Percentiles rank a stretch among this genome's conserved stretches.
Evolutionary conservation across 179 eudicot species (phyloP).

Genomic region (Spinacia oleracea): DNA sequence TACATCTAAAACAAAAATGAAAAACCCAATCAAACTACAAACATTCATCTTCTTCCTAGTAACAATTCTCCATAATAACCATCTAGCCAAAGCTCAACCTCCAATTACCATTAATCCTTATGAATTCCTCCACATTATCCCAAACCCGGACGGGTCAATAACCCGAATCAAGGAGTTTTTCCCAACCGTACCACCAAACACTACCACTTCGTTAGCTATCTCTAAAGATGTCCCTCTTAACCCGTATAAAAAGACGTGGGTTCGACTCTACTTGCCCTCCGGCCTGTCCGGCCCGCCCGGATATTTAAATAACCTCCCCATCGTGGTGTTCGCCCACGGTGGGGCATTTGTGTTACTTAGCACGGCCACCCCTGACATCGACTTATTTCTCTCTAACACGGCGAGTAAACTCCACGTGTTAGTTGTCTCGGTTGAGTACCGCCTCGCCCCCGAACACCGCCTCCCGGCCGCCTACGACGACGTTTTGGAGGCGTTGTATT

Average conservation of each 20-base stretch:
- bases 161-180: constrained; percentile 22
- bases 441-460: constrained; percentile 56
- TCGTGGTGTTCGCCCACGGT: constrained; percentile 47
- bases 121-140: constrained; percentile 2
- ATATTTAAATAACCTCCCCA: no score
- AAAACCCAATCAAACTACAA: background rate
- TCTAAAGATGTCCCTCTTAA: constrained; percentile 46
- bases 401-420: constrained; percentile 26
- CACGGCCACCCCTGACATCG: constrained; percentile 21
- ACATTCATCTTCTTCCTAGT: background rate
- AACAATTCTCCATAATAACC: background rate
- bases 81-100: background rate
- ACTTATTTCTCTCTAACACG: constrained; percentile 31
- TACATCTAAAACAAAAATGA: background rate
- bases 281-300: no score
- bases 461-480: constrained; percentile 62
- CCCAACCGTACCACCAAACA: constrained; percentile 27
- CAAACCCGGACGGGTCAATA: constrained; percentile 38
- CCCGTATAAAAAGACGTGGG: constrained; percentile 32
- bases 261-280: constrained; percentile 47
- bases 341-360: constrained; percentile 48
- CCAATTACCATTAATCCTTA: background rate
- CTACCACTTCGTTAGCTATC: background rate
- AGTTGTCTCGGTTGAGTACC: constrained; percentile 48
- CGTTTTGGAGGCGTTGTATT: constrained; percentile 42